These are phyloP conservation scores for Parachaetomium inaequale DNA, from an alignment of 495 filamentous ascomycete species.

Conservation along the genomic window DNA sequence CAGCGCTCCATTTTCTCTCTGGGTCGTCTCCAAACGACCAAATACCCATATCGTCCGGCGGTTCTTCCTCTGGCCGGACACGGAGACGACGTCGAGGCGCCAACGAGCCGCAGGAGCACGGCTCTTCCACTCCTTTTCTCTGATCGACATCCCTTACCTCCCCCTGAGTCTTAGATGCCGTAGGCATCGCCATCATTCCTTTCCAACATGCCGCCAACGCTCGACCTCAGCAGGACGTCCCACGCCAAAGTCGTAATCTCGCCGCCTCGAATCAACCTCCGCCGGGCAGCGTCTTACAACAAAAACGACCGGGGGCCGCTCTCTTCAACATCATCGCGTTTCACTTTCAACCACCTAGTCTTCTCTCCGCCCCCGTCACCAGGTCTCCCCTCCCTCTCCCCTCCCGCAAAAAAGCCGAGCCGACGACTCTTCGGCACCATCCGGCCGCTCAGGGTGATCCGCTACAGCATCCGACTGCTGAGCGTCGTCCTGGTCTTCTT, in stretches of 20 bases:
- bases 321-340: slow-evolving; percentile 55
- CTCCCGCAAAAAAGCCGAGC: slow-evolving; percentile 53
- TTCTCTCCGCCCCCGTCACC: slow-evolving; percentile 63
- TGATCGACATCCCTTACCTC: not conserved
- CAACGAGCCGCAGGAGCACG: slow-evolving; percentile 3
- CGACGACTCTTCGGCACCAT: slow-evolving; percentile 28
- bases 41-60: not conserved
- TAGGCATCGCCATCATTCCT: not conserved
- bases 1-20: not conserved
- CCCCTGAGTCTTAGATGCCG: not conserved
- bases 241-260: slow-evolving; percentile 50
- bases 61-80: not conserved
- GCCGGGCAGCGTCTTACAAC: slow-evolving; percentile 47
- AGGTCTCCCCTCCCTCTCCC: slow-evolving; percentile 60
- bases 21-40: not conserved
- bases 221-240: slow-evolving; percentile 47
- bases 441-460: slow-evolving; percentile 48
- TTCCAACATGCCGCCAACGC: slow-evolving; percentile 45
- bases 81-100: not conserved
- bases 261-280: slow-evolving; percentile 49
- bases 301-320: slow-evolving; percentile 47
- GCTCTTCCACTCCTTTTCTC: not conserved
- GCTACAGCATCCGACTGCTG: slow-evolving; percentile 42
- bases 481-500: slow-evolving; percentile 40
- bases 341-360: slow-evolving; percentile 59